phyloP scores from a whole-genome alignment of 73 alveolate species.

The Tetrahymena thermophila region DNA sequence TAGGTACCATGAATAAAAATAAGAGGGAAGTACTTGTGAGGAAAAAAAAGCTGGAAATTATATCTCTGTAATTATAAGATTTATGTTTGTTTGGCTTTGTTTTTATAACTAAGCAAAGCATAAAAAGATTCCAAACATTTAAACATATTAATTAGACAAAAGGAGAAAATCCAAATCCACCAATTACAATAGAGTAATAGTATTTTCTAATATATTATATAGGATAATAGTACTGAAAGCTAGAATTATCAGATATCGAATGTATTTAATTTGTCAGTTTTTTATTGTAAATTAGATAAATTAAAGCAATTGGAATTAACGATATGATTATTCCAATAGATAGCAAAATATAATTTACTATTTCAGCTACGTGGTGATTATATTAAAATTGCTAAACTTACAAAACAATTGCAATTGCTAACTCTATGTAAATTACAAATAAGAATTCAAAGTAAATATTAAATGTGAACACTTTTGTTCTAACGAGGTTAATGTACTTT shows the following conservation, averaged over 20 bases:
- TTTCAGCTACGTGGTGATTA: neutral
- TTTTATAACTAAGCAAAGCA: neutral
- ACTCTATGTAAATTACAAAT: neutral
- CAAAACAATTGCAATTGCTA: neutral
- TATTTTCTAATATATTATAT: neutral
- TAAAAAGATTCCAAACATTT: neutral
- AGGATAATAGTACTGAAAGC: neutral
- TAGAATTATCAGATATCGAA: neutral
- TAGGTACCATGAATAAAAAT: neutral
- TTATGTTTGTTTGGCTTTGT: neutral
- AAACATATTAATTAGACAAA: neutral
- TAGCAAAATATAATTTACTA: neutral
- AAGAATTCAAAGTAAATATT: neutral
- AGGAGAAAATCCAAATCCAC: neutral
- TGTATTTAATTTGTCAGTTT: neutral
- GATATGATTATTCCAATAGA: neutral
- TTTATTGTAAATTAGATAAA: neutral
- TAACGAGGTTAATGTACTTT: neutral
- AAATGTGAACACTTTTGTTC: neutral
- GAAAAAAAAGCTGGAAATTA: neutral
- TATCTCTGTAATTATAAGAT: neutral
- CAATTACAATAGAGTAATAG: neutral
- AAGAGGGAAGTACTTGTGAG: neutral
- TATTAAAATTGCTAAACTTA: neutral
- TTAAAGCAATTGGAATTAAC: neutral